Base-by-base conservation (phyloP, 352 stramenopile species). In the Halophytophthora polymorphica region DNA sequence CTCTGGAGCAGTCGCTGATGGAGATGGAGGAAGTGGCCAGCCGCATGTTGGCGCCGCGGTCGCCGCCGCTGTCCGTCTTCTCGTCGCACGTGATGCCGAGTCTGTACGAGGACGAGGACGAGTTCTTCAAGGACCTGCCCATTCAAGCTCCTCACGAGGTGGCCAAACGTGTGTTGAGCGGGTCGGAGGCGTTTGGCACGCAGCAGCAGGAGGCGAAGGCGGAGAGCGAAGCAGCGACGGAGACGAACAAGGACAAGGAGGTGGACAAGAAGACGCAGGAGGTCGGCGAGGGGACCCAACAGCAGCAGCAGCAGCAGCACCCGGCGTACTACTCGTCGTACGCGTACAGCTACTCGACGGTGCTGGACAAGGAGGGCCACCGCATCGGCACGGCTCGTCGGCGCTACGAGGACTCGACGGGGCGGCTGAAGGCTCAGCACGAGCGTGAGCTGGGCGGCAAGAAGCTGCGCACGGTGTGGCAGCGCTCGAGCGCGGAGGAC, bases 341-440 rank as follows among this genome's bases (percentile, higher is more conserved):
- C 36, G 78, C 73, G 31, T 87, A 79, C 57, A 75, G 62, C 28
- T 86, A 71, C 50, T 86, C 81, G 28, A 84, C 72, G 2, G 63
- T 86, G 6, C n/a, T 85, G 40, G 81, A 89, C 44, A 68, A 86
- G 17, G 58, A 64, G 7, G 82, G 82, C 7, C 66, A 73, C n/a
- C 61, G 60, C 19, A 53, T 90, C n/a, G 61, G 61, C 12, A 75
- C 65, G 10, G 47, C 65, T 50, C 82, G 82, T 40, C 79, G 79
- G 19, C 79, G 79, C 40, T 93, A 93, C 44, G 77, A 93, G 39
- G 82, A 93, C 52, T 88, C 83, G 29, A 76, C 66, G 11, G 83
- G 79, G 0, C 66, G 72, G 4, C 45, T 93, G 25, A 93, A 90
- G 57, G 83, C 79, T 2, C 56, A 64, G 6, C 83, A 90, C 38